phyloP scores from a whole-genome alignment of 768 basidiomycete species.

The Rubroboletus pulcherrimus region DNA sequence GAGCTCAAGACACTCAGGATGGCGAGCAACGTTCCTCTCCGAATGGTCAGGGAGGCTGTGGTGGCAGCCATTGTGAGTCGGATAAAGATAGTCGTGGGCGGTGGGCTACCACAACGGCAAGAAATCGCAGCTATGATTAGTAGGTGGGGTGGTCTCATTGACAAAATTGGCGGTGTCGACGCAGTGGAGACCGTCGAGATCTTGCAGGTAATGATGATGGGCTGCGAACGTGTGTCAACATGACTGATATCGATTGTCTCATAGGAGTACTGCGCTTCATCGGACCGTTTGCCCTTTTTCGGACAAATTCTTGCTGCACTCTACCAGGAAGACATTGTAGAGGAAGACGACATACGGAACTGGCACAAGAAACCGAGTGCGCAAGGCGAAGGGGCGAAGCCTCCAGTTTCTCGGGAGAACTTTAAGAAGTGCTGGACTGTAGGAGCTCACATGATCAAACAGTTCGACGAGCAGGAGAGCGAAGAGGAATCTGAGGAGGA shows the following conservation, averaged over 20 bases:
- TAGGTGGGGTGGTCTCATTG: slow-evolving; percentile 82
- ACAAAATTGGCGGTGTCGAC: slow-evolving; percentile 79
- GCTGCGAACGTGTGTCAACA: neutral
- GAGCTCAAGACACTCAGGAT: slow-evolving; percentile 96
- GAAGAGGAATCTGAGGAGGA: slow-evolving; percentile 39
- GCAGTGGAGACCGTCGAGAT: slow-evolving; percentile 73
- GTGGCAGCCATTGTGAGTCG: slow-evolving; percentile 76
- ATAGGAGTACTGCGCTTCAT: slow-evolving; percentile 64
- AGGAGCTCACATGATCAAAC: slow-evolving; percentile 71
- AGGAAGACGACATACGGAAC: slow-evolving; percentile 82
- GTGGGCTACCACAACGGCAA: slow-evolving; percentile 54
- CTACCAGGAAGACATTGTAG: slow-evolving; percentile 90
- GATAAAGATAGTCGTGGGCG: slow-evolving; percentile 58
- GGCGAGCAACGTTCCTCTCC: slow-evolving; percentile 89
- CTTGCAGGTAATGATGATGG: slow-evolving; percentile 56
- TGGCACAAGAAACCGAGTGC: slow-evolving; percentile 70
- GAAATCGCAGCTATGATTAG: slow-evolving; percentile 60
- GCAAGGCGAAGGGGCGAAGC: slow-evolving; percentile 46
- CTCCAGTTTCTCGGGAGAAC: slow-evolving; percentile 46
- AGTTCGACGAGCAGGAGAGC: slow-evolving; percentile 77
- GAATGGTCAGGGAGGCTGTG: slow-evolving; percentile 85
- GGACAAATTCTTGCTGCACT: slow-evolving; percentile 80
- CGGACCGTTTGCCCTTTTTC: slow-evolving; percentile 66
- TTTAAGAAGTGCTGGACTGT: slow-evolving; percentile 67
- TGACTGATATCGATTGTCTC: neutral